Base-by-base conservation (phyloP, 2,329 filamentous ascomycete genomes). In the Pestalotiopsis fici region DNA sequence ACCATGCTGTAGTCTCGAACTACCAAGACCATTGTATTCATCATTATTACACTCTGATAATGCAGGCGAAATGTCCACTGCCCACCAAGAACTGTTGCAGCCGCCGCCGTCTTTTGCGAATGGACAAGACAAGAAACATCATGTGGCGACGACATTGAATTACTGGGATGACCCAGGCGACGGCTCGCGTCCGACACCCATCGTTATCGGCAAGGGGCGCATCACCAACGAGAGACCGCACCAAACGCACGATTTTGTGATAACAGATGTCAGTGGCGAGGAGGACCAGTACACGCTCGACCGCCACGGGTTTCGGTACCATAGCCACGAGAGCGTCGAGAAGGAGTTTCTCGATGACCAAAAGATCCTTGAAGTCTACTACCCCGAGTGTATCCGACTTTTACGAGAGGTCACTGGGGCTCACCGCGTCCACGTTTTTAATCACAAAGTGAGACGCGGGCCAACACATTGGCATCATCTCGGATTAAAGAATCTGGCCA, bases 341-440 rank as follows among this genome's bases (percentile, higher is more conserved):
- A 68, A 72, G n/a, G 72, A 72, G 1, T 83, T 82, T 66, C 67
- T 72, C 3, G 85, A 91, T 74, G 88, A 91, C 63, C 83, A 85
- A 3, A 80, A 83, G 28, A 90, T 95, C 73, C 82, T 87, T 72
- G 72, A 79, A 1, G 80, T 84, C 28, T 95, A 95, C 80, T 95
- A 95, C 77, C 87, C 89, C 0, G 92, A 95, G 76, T 87, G 92
- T 25, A 88, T 91, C 77, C 78, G 87, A 64, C 79, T 95, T 28
- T 75, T 95, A 0, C 90, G 89, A 65, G 83, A 87, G 2, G 83
- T 78, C 2, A 90, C 89, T 27, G 86, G 87, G 3, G 85, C 90
- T n/a, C 69, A 73, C 13, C 83, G 85, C n/a, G 82, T 93, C 9
- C 80, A 91, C 65, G 79, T 93, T 66, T 93, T 93, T 80, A 91